Evolutionary conservation across 2,329 filamentous ascomycete species (phyloP).

Genomic region (Paecilomyces niveus): DNA sequence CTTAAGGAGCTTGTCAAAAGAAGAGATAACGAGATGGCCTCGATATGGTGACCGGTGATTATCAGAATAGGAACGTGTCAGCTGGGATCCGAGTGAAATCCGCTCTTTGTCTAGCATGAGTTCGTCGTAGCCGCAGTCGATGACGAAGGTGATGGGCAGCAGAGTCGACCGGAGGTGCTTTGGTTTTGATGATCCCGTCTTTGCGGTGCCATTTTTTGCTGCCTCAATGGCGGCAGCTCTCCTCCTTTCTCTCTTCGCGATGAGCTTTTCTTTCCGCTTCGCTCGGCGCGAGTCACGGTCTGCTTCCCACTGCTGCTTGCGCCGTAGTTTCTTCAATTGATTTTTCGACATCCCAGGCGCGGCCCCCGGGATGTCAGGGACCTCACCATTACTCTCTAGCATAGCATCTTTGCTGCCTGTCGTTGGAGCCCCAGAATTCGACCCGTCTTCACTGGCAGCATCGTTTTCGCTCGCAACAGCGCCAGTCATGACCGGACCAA

Average conservation of each 20-base stretch:
- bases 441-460: neutral
- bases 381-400: conserved; percentile 3
- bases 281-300: conserved; percentile 53
- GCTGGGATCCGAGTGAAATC: conserved; percentile 72
- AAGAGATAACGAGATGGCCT: conserved; percentile 67
- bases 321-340: conserved; percentile 71
- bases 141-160: conserved; percentile 70
- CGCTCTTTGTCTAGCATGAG: conserved; percentile 84
- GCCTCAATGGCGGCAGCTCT: conserved; percentile 32
- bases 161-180: conserved; percentile 39
- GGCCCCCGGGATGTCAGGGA: neutral
- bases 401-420: neutral
- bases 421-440: neutral
- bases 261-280: conserved; percentile 51
- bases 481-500: conserved; percentile 24
- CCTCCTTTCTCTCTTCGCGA: conserved; percentile 47
- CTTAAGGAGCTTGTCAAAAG: conserved; percentile 67
- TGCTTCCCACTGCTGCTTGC: conserved; percentile 68
- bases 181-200: conserved; percentile 13
- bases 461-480: conserved; percentile 12
- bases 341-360: conserved; percentile 64
- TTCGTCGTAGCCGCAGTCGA: conserved; percentile 89
- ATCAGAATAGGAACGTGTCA: conserved; percentile 84
- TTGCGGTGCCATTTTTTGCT: conserved; percentile 14
- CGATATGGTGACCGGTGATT: conserved; percentile 64